These are phyloP conservation scores for Circinella umbellata DNA, from an alignment of 371 early-diverging fungal species.

Conservation along the genomic window DNA sequence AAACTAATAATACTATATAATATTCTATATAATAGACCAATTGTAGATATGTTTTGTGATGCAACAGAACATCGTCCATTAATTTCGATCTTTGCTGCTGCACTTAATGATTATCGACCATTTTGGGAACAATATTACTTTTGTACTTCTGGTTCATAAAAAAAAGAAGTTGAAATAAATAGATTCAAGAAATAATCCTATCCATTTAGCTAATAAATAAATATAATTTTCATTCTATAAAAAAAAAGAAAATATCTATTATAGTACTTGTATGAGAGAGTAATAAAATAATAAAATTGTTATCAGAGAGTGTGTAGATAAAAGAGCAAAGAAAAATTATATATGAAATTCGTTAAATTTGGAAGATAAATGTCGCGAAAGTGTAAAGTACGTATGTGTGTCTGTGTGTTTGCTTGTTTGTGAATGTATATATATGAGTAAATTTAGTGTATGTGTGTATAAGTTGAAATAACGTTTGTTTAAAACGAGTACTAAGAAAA, in stretches of 20 bases:
- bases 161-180: background rate
- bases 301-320: too few relatives aligned
- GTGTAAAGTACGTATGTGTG: too few relatives aligned
- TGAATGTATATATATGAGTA: background rate
- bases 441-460: background rate
- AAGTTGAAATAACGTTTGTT: background rate
- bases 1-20: background rate
- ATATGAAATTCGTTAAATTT: background rate
- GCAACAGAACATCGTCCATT: constrained; percentile 45
- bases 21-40: constrained; percentile 14
- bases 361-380: too few relatives aligned
- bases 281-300: too few relatives aligned
- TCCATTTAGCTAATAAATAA: background rate
- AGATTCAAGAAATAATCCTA: too few relatives aligned
- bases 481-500: background rate
- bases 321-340: background rate
- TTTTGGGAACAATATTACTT: constrained; percentile 53
- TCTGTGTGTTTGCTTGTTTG: background rate
- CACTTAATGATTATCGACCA: constrained; percentile 46
- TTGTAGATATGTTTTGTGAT: constrained; percentile 38
- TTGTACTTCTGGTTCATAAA: constrained; percentile 46
- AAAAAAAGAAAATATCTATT: too few relatives aligned
- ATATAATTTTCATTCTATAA: background rate
- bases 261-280: too few relatives aligned
- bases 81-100: constrained; percentile 43